phyloP scores from a whole-genome alignment of 768 basidiomycete species.

The Solioccasus polychromus region DNA sequence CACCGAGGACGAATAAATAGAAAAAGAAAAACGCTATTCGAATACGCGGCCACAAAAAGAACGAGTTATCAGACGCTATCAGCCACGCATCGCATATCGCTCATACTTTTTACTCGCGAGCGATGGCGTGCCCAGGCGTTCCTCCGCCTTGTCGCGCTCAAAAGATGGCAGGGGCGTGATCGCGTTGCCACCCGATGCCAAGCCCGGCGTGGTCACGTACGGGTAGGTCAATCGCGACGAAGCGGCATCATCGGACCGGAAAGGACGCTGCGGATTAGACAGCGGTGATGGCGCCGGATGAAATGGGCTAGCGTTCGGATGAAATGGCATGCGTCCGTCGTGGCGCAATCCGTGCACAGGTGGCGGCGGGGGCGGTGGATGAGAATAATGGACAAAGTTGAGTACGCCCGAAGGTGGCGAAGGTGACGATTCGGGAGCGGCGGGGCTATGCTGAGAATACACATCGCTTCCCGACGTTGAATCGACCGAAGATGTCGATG shows the following conservation, averaged over 20 bases:
- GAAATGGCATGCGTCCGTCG: slow-evolving; percentile 29
- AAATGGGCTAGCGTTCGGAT: slow-evolving; percentile 21
- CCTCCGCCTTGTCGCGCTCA: slow-evolving; percentile 55
- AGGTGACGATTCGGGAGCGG: slow-evolving; percentile 50
- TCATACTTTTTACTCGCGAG: slow-evolving; percentile 36
- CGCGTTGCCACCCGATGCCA: slow-evolving; percentile 30
- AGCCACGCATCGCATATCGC: slow-evolving; percentile 26
- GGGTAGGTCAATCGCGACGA: slow-evolving; percentile 35
- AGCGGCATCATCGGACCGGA: slow-evolving; percentile 36
- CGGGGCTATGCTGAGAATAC: slow-evolving; percentile 46
- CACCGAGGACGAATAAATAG: not conserved
- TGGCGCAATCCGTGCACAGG: slow-evolving; percentile 32
- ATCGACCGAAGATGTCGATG: slow-evolving; percentile 46
- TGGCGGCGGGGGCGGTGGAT: slow-evolving; percentile 35
- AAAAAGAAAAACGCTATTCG: not conserved
- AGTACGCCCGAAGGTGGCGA: slow-evolving; percentile 58
- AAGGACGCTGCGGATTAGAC: slow-evolving; percentile 31
- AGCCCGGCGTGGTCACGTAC: slow-evolving; percentile 39
- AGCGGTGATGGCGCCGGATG: slow-evolving; percentile 46
- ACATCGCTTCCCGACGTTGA: slow-evolving; percentile 58
- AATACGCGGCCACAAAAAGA: not conserved
- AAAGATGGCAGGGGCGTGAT: slow-evolving; percentile 40
- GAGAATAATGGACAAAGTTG: slow-evolving; percentile 59
- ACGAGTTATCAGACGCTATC: not conserved
- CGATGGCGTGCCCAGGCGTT: slow-evolving; percentile 44